Percentiles rank a stretch among this genome's conserved stretches.
phyloP scores from a whole-genome alignment of 495 filamentous ascomycete genomes.

The Aspergillus avenaceus region DNA sequence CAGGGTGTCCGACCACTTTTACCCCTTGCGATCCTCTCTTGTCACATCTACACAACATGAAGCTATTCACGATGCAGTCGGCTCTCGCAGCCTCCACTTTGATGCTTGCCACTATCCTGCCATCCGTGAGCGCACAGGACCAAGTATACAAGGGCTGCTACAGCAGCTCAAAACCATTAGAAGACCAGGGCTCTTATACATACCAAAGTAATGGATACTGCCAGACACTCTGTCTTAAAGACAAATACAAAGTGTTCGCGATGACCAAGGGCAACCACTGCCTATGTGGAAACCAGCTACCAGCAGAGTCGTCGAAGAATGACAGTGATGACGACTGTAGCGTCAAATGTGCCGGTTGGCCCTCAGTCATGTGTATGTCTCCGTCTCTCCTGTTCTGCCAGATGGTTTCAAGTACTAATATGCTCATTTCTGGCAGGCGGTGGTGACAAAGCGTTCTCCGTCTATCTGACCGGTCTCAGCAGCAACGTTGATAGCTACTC shows the following conservation, averaged over 20 bases:
- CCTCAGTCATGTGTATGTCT: slow-evolving; percentile 44
- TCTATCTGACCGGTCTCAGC: slow-evolving; percentile 41
- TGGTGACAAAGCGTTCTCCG: slow-evolving; percentile 35
- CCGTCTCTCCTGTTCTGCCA: not conserved
- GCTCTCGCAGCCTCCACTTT: slow-evolving; percentile 26
- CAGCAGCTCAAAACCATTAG: slow-evolving; percentile 17
- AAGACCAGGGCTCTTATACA: slow-evolving; percentile 33
- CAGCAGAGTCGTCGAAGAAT: slow-evolving; percentile 35
- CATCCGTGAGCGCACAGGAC: slow-evolving; percentile 16
- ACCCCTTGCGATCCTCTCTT: slow-evolving; percentile 1
- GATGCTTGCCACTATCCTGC: slow-evolving; percentile 21
- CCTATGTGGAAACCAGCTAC: slow-evolving; percentile 43
- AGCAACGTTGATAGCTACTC: slow-evolving; percentile 24
- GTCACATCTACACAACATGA: slow-evolving; percentile 25
- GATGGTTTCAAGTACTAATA: not conserved
- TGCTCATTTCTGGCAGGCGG: slow-evolving; percentile 33
- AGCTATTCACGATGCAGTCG: slow-evolving; percentile 21
- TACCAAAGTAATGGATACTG: slow-evolving; percentile 51
- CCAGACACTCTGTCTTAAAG: slow-evolving; percentile 29
- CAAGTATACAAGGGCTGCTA: slow-evolving; percentile 34
- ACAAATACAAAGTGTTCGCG: slow-evolving; percentile 37
- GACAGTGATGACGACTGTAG: slow-evolving; percentile 35
- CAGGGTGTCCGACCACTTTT: slow-evolving; percentile 9
- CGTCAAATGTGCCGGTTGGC: slow-evolving; percentile 39
- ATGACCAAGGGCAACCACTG: slow-evolving; percentile 40